Evolutionary conservation across 306 rosid species (phyloP).

Genomic region (Astragalus glycyphyllos): DNA sequence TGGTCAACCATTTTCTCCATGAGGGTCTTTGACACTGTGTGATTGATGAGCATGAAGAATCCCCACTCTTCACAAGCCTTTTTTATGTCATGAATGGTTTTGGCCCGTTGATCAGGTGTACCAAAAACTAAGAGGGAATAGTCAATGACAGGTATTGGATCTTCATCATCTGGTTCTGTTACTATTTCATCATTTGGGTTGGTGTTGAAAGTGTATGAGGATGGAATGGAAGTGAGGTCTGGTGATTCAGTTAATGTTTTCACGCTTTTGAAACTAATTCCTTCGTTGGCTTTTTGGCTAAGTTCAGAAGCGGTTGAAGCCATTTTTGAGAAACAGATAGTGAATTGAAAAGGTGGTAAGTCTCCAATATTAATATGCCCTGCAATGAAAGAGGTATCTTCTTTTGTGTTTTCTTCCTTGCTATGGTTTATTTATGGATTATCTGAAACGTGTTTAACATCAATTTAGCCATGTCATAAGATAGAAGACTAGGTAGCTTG

Average conservation of each 20-base stretch:
- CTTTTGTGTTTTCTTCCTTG: slow-evolving; percentile 7
- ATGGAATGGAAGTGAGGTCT: slow-evolving; percentile 47
- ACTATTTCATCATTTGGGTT: slow-evolving; percentile 42
- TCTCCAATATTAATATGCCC: slow-evolving; percentile 1
- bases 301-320: slow-evolving; percentile 35
- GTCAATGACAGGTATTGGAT: slow-evolving; percentile 53
- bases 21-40: slow-evolving; percentile 41
- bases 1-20: slow-evolving; percentile 45
- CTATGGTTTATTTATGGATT: slow-evolving; percentile 20
- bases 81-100: slow-evolving; percentile 41
- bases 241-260: slow-evolving; percentile 52
- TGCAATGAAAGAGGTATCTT: not conserved
- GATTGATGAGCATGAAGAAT: slow-evolving; percentile 52
- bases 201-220: slow-evolving; percentile 40
- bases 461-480: not conserved
- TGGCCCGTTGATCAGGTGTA: slow-evolving; percentile 48
- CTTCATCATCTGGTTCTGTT: slow-evolving; percentile 40
- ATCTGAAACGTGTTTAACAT: slow-evolving; percentile 29
- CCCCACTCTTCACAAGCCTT: slow-evolving; percentile 57
- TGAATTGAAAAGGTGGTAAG: not conserved
- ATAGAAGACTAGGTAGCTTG: not conserved
- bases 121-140: slow-evolving; percentile 39
- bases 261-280: slow-evolving; percentile 40
- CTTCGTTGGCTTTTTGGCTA: slow-evolving; percentile 16
- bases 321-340: slow-evolving; percentile 32